These are phyloP conservation scores for Apiospora rasikravindrae DNA, from an alignment of 2,329 filamentous ascomycete genomes.

Conservation along the genomic window DNA sequence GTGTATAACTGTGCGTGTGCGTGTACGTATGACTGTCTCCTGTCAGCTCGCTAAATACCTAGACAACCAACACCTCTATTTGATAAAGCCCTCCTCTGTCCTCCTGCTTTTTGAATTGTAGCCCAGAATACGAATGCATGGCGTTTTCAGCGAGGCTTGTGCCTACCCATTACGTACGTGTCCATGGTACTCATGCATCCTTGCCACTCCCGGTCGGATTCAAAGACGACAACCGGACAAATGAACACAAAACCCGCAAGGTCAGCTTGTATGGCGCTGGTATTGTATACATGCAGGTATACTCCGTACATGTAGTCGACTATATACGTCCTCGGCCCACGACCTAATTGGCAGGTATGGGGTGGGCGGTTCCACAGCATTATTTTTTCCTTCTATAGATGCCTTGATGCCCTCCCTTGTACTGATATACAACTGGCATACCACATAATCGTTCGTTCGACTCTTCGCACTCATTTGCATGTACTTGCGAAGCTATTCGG, in stretches of 20 bases:
- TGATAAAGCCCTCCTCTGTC: background rate
- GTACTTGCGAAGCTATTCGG: background rate
- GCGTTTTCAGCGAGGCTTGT: background rate
- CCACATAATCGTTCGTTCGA: background rate
- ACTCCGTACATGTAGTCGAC: background rate
- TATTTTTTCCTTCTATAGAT: background rate
- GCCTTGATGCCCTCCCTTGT: no score
- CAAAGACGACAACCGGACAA: background rate
- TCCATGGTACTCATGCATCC: background rate
- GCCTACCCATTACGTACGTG: background rate
- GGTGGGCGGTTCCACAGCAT: background rate
- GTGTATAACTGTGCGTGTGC: background rate
- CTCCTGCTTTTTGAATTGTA: background rate
- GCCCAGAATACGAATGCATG: slow-evolving; percentile 4
- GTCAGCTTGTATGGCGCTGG: background rate
- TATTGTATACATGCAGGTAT: background rate
- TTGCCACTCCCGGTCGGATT: background rate
- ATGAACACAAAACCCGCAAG: background rate
- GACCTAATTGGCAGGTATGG: background rate
- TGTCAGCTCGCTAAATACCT: background rate
- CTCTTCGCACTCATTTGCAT: background rate
- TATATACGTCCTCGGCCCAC: background rate
- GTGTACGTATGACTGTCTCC: background rate
- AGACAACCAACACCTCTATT: background rate
- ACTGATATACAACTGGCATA: background rate